Evolutionary conservation across 2,329 filamentous ascomycete species (phyloP).

Genomic region (Stagonosporopsis chrysanthemi): DNA sequence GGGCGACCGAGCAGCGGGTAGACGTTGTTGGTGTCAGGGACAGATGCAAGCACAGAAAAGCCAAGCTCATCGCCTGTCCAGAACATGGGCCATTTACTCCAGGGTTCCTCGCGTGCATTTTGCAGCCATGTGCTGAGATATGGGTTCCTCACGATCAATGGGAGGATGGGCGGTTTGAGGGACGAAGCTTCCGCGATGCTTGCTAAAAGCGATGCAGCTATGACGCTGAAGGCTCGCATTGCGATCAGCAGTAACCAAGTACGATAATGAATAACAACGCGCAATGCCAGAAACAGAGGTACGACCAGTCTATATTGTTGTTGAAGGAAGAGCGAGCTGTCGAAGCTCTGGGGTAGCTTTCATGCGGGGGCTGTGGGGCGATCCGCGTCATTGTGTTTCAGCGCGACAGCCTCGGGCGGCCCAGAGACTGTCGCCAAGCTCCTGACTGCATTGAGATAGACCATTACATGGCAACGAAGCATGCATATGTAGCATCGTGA

Average conservation of each 20-base stretch:
- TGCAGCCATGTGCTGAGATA: constrained; percentile 64
- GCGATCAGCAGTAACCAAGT: constrained; percentile 8
- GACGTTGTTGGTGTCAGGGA: constrained; percentile 65
- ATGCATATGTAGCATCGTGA: background rate
- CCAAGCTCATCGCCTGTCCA: constrained; percentile 76
- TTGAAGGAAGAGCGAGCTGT: constrained; percentile 1
- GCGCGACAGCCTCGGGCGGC: background rate
- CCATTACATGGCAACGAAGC: background rate
- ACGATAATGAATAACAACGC: background rate
- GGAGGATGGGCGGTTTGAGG: constrained; percentile 62
- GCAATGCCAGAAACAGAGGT: background rate
- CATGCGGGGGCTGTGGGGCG: constrained; percentile 16
- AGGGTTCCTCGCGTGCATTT: constrained; percentile 75
- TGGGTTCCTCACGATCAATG: constrained; percentile 59
- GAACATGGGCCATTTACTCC: constrained; percentile 87
- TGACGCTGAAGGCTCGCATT: constrained; percentile 39
- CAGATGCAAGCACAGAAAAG: constrained; percentile 67
- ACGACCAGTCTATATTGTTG: background rate
- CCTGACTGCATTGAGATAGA: background rate
- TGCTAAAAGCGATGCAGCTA: constrained; percentile 50
- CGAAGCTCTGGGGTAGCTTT: constrained; percentile 15
- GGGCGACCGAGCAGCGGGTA: constrained; percentile 72
- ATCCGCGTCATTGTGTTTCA: constrained; percentile 19
- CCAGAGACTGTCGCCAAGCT: background rate
- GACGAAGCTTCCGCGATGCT: constrained; percentile 58